Percentiles rank a stretch among this genome's conserved stretches.
Evolutionary conservation across 83 land plant genomes (phyloP).

Genomic region (Larix sibirica): DNA sequence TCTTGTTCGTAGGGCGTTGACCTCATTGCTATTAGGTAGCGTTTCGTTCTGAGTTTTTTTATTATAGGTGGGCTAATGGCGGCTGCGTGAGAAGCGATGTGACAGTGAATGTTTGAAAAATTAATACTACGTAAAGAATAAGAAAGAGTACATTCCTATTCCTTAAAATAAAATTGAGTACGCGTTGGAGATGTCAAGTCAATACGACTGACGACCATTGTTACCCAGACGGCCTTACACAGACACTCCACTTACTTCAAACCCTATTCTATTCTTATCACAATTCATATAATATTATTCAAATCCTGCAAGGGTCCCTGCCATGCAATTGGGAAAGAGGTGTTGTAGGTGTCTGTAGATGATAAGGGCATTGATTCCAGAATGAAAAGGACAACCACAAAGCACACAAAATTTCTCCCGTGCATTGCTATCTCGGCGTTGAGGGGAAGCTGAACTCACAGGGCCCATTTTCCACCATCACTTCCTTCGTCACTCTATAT

Average conservation of each 20-base stretch:
- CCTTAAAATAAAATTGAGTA: too few species aligned
- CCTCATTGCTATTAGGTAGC: too few species aligned
- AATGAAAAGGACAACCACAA: slow-evolving; percentile 6
- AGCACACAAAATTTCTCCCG: neutral
- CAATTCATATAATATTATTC: neutral
- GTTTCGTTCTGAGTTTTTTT: too few species aligned
- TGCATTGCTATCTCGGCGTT: neutral
- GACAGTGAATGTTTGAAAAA: slow-evolving; percentile 2
- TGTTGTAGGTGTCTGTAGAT: too few species aligned
- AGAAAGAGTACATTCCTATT: too few species aligned
- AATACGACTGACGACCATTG: slow-evolving; percentile 9
- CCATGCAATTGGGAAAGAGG: too few species aligned
- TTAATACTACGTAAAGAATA: neutral
- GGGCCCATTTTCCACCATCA: slow-evolving; percentile 7
- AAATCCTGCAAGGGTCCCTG: neutral
- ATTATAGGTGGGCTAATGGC: neutral
- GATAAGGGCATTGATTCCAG: slow-evolving; percentile 9
- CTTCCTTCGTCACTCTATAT: slow-evolving; percentile 7
- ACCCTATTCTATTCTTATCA: neutral
- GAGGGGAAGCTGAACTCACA: neutral
- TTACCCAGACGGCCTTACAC: neutral
- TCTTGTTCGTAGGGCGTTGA: too few species aligned
- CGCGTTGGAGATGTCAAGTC: slow-evolving; percentile 7
- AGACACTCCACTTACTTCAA: slow-evolving; percentile 5
- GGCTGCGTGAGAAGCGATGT: neutral